Percentiles rank a stretch among this genome's conserved stretches.
These are phyloP conservation scores for Purpureocillium lavendulum DNA, from an alignment of 2,329 filamentous ascomycete species.

Conservation along the genomic window DNA sequence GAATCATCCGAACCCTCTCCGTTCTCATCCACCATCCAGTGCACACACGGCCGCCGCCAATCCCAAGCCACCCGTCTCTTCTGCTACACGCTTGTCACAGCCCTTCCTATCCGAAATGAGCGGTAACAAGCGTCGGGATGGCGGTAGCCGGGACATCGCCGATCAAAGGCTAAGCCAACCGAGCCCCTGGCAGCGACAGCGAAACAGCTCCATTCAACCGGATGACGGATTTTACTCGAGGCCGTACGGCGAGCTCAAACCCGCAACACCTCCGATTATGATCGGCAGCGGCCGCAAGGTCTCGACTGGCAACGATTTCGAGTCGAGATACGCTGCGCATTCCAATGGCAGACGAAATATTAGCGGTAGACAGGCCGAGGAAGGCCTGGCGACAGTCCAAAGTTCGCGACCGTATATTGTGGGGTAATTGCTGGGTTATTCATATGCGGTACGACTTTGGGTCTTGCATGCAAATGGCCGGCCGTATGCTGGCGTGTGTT, in stretches of 20 bases:
- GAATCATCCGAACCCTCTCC: constrained; percentile 43
- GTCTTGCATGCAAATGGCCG: no score
- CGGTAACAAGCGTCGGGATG: constrained; percentile 33
- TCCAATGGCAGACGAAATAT: constrained; percentile 48
- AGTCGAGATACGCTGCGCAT: constrained; percentile 18
- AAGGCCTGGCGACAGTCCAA: constrained; percentile 36
- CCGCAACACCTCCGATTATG: constrained; percentile 45
- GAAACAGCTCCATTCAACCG: constrained; percentile 40
- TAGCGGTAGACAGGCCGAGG: constrained; percentile 66
- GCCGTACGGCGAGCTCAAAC: constrained; percentile 50
- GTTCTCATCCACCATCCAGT: constrained; percentile 34
- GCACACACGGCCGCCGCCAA: neutral
- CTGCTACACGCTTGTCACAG: neutral
- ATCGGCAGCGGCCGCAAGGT: constrained; percentile 43
- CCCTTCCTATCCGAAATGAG: constrained; percentile 35
- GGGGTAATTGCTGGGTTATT: neutral
- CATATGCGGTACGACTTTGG: neutral
- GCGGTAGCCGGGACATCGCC: constrained; percentile 33
- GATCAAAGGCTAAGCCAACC: neutral
- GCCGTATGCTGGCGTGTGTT: no score
- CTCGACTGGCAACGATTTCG: constrained; percentile 51
- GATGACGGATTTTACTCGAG: constrained; percentile 43
- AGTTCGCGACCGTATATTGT: neutral
- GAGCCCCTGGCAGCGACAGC: constrained; percentile 7
- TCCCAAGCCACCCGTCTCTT: neutral